A percentile compares a stretch with the other conserved stretches of the same genome.
Conservation (phyloP, 306 rosid genomes). For the Gynostemma pentaphyllum region DNA sequence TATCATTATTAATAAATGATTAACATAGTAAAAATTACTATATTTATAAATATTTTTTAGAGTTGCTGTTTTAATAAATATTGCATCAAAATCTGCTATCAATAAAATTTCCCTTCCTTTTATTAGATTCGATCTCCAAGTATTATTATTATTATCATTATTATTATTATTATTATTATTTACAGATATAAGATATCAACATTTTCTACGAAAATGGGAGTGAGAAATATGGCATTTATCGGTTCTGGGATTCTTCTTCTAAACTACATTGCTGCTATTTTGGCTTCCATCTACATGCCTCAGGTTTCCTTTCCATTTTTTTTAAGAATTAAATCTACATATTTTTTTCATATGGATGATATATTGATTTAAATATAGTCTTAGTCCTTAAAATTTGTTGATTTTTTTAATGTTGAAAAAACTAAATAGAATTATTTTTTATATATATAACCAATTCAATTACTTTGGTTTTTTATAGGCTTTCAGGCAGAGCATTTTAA, state of each 20-base stretch:
- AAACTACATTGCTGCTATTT: constrained; percentile 59
- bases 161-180: neutral
- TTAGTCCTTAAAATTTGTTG: too few relatives aligned
- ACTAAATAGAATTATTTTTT: too few relatives aligned
- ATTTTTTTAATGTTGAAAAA: too few relatives aligned
- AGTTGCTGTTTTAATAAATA: too few relatives aligned
- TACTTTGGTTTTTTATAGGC: constrained; percentile 51
- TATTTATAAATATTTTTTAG: too few relatives aligned
- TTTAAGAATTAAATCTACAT: neutral
- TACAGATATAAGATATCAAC: constrained; percentile 82
- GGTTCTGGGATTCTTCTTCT: constrained; percentile 80
- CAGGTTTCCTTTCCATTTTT: constrained; percentile 23
- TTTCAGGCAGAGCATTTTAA: constrained; percentile 56
- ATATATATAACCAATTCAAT: neutral
- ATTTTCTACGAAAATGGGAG: constrained; percentile 86
- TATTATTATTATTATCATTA: too few relatives aligned
- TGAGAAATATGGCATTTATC: constrained; percentile 72
- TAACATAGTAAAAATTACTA: too few relatives aligned
- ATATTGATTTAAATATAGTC: too few relatives aligned
- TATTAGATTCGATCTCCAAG: too few relatives aligned
- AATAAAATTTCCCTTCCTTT: too few relatives aligned
- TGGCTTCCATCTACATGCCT: constrained; percentile 66
- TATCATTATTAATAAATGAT: too few relatives aligned
- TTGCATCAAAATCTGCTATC: too few relatives aligned
- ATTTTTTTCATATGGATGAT: constrained; percentile 15